Base-by-base conservation (phyloP, 1,139 yeast genomes). In the Yamadazyma dendronema region DNA sequence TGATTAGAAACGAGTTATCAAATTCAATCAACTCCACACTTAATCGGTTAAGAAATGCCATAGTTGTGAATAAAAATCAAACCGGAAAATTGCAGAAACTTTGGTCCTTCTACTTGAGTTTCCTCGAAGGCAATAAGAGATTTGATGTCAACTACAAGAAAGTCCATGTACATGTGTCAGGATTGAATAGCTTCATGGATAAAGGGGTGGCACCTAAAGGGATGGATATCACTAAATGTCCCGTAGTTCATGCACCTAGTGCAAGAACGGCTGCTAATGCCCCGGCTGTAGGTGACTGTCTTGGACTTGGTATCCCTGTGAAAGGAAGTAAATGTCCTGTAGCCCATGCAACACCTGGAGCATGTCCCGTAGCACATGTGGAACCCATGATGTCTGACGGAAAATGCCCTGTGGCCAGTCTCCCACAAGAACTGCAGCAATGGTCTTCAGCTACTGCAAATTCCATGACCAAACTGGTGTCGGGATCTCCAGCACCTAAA, bases 81-180 rank as follows among this genome's bases (percentile, higher is more conserved):
- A 46, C 59, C 2, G 37, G 32, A n/a, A 61, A 64, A 37, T 46
- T 66, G 8, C 46, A 59, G 8, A 66, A 67, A 42, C 54, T 67
- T 36, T 71, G 77, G 77, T 61, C 57, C 31, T 68, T 69, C 36
- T 69, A 69, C 49, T 45, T 62, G 39, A 65, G 71, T 1, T 61
- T 69, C 38, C 54, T 67, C 16, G 58, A 60, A 23, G 59, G 59
- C 37, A 52, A 64, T 9, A 57, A 49, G 34, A 61, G 59, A 36
- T 53, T 62, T 49, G 58, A 52, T 34, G 45, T 61, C 23, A 61
- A 60, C 39, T 64, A 66, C 43, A 65, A 65, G 14, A 61, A 58
- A 36, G 49, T 67, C 19, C 76, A 67, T 48, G 56, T 61, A 4
- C 57, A 61, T 40, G 52, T 67, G 4, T 65, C 69, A 1, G 62